Evolutionary conservation across 345 rosid genomes (phyloP).

Genomic region (Salix purpurea): DNA sequence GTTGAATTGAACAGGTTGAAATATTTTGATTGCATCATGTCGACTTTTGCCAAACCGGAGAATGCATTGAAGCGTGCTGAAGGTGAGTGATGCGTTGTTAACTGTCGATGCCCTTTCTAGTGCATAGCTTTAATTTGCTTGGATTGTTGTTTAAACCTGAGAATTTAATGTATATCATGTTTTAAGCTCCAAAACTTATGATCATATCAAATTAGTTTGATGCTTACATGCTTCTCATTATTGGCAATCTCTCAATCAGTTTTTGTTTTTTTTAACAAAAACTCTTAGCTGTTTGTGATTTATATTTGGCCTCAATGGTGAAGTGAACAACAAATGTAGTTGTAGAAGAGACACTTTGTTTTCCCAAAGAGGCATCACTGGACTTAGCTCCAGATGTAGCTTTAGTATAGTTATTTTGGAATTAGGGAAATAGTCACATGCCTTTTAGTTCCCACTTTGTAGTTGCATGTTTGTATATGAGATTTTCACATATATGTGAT

Average conservation of each 20-base stretch:
- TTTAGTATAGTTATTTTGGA: not conserved
- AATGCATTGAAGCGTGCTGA: conserved; percentile 92
- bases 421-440: not conserved
- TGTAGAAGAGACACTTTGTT: not conserved
- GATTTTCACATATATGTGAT: not conserved
- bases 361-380: not conserved
- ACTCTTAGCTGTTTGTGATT: not conserved
- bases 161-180: not conserved
- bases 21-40: conserved; percentile 39
- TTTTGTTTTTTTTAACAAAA: not conserved
- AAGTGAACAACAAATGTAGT: not conserved
- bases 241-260: not conserved
- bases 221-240: not conserved
- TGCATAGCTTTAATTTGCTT: not conserved
- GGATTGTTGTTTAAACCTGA: not conserved
- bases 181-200: not conserved
- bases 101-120: not conserved
- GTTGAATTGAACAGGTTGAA: not conserved
- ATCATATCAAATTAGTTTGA: not conserved
- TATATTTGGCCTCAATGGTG: not conserved
- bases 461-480: not conserved
- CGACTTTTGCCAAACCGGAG: conserved; percentile 77
- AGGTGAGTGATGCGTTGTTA: conserved; percentile 38
- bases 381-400: not conserved
- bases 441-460: not conserved